phyloP scores from a whole-genome alignment of 2,329 filamentous ascomycete genomes.

The Aurifilum marmelostoma region DNA sequence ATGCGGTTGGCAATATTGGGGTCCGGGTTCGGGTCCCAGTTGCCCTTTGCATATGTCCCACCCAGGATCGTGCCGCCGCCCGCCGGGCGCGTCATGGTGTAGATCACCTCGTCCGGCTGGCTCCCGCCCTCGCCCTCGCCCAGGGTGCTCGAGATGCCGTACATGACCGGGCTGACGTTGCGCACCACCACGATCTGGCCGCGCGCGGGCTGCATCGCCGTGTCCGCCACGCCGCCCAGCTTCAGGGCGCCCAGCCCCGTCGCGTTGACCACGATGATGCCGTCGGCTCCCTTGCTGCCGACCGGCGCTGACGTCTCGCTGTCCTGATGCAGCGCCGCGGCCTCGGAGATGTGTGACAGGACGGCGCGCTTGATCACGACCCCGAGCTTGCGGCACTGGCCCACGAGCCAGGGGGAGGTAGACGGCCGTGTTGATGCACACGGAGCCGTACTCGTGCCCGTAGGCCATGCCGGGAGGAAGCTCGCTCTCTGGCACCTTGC shows the following conservation, averaged over 20 bases:
- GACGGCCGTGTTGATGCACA: slow-evolving; percentile 88
- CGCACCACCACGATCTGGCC: slow-evolving; percentile 85
- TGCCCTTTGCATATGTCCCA: slow-evolving; percentile 79
- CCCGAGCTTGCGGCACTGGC: slow-evolving; percentile 76
- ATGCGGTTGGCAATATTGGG: slow-evolving; percentile 79
- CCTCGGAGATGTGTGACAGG: slow-evolving; percentile 74
- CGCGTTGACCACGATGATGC: slow-evolving; percentile 78
- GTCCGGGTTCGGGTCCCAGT: slow-evolving; percentile 80
- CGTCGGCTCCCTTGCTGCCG: slow-evolving; percentile 50
- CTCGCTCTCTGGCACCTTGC: slow-evolving; percentile 59
- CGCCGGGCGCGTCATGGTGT: slow-evolving; percentile 80
- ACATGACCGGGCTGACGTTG: slow-evolving; percentile 75
- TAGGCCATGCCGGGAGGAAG: slow-evolving; percentile 69
- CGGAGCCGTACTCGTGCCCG: slow-evolving; percentile 76
- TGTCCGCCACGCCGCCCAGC: slow-evolving; percentile 81
- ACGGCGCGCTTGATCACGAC: slow-evolving; percentile 67
- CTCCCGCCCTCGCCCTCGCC: slow-evolving; percentile 66
- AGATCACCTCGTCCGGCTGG: slow-evolving; percentile 70
- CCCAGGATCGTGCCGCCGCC: slow-evolving; percentile 84
- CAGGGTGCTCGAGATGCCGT: slow-evolving; percentile 65
- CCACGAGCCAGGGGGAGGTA: slow-evolving; percentile 86
- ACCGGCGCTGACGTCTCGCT: slow-evolving; percentile 40
- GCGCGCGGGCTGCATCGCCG: slow-evolving; percentile 71
- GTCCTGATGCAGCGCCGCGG: slow-evolving; percentile 61
- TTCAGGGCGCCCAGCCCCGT: slow-evolving; percentile 76